These are phyloP conservation scores for Leishmania major DNA, from an alignment of 208 protist species.

Conservation along the genomic window DNA sequence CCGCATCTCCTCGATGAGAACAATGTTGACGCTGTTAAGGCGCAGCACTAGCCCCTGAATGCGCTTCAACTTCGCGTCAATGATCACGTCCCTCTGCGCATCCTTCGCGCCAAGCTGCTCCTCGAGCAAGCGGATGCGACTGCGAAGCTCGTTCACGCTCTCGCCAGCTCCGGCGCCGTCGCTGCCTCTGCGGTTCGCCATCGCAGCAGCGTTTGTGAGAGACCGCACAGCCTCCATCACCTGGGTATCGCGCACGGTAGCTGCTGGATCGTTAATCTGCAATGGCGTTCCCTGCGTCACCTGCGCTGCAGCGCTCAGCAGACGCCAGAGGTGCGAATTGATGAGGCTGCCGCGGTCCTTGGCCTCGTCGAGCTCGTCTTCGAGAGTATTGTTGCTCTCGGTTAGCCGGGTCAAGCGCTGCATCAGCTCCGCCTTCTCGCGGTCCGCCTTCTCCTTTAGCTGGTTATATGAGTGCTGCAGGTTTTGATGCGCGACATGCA, in stretches of 20 bases:
- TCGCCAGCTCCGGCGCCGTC: background rate
- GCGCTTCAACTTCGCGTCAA: conserved; percentile 87
- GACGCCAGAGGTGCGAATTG: conserved; percentile 67
- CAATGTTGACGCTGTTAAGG: conserved; percentile 57
- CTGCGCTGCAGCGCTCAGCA: conserved; percentile 57
- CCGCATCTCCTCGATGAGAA: conserved; percentile 55
- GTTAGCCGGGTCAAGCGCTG: conserved; percentile 31
- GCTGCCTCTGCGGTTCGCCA: conserved; percentile 9
- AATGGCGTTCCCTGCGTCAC: conserved; percentile 37
- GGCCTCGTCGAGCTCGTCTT: conserved; percentile 65
- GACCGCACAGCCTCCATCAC: conserved; percentile 52
- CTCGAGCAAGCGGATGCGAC: conserved; percentile 51
- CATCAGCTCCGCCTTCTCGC: conserved; percentile 27
- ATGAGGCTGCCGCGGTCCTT: conserved; percentile 46
- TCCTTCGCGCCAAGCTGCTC: conserved; percentile 57
- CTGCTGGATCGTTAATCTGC: conserved; percentile 12
- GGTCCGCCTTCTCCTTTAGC: conserved; percentile 45
- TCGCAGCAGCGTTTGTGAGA: conserved; percentile 40
- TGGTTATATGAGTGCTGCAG: conserved; percentile 54
- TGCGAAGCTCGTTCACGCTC: conserved; percentile 19
- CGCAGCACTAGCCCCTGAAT: conserved; percentile 81
- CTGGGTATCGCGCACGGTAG: conserved; percentile 30
- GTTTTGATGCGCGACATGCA: conserved; percentile 73
- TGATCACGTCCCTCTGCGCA: conserved; percentile 76
- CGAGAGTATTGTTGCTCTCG: conserved; percentile 44